Evolutionary conservation across 768 basidiomycete genomes (phyloP).

Genomic region (Suillus fuscotomentosus): DNA sequence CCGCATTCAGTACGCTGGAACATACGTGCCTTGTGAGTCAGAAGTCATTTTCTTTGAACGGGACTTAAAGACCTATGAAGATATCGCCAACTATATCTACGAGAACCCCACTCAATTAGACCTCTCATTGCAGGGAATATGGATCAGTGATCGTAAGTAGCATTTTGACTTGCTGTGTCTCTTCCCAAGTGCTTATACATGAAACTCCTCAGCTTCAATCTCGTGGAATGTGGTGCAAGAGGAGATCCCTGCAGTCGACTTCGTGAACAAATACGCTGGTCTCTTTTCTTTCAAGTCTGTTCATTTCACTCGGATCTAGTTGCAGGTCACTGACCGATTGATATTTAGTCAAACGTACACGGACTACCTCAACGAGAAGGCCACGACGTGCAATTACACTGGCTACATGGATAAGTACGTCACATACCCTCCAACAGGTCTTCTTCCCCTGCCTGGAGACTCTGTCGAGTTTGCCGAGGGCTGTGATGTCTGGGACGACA

Average conservation of each 20-base stretch:
- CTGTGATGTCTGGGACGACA: constrained; percentile 68
- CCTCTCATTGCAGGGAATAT: constrained; percentile 65
- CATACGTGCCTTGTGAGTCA: constrained; percentile 56
- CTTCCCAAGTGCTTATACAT: not conserved
- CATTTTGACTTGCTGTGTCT: not conserved
- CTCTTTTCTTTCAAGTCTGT: constrained; percentile 73
- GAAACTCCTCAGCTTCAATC: constrained; percentile 41
- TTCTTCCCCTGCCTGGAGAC: constrained; percentile 63
- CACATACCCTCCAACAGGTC: constrained; percentile 64
- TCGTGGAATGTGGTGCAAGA: constrained; percentile 64
- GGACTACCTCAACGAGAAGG: constrained; percentile 50
- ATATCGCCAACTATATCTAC: constrained; percentile 76
- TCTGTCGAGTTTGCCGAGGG: constrained; percentile 43
- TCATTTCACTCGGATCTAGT: not conserved
- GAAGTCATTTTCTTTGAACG: not conserved
- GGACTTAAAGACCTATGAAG: constrained; percentile 30
- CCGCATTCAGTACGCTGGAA: constrained; percentile 64
- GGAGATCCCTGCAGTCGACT: constrained; percentile 70
- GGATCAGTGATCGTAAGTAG: constrained; percentile 67
- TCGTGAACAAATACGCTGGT: constrained; percentile 69
- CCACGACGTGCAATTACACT: constrained; percentile 57
- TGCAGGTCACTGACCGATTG: not conserved
- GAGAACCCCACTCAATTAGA: constrained; percentile 51
- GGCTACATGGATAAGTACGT: constrained; percentile 61
- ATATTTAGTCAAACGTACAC: constrained; percentile 58